Percentiles rank a stretch among this genome's conserved stretches.
Conservation (phyloP, 176 grass and related monocot genomes). For the Bolboschoenus planiculmis region DNA sequence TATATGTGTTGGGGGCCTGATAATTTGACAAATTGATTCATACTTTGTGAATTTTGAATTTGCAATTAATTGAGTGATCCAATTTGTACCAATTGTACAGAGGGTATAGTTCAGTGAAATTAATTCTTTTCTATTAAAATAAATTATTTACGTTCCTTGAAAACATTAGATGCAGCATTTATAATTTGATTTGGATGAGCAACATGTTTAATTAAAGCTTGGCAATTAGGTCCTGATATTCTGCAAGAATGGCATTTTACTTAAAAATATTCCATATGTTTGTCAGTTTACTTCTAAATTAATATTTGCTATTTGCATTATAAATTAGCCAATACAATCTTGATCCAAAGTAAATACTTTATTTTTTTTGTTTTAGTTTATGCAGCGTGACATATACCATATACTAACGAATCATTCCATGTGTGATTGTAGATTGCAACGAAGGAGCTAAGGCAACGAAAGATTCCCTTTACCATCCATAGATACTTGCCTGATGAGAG, state of each 20-base stretch:
- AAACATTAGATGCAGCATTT: background rate
- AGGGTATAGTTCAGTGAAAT: background rate
- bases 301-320: background rate
- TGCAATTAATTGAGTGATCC: background rate
- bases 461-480: slow-evolving; percentile 88
- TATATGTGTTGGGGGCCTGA: background rate
- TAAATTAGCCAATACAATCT: background rate
- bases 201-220: background rate
- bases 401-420: background rate
- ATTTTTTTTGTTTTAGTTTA: background rate
- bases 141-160: background rate
- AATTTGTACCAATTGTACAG: background rate
- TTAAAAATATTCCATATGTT: background rate
- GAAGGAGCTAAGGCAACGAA: slow-evolving; percentile 70
- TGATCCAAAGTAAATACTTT: background rate
- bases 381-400: background rate
- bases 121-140: background rate
- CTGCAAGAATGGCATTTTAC: background rate
- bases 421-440: slow-evolving; percentile 57
- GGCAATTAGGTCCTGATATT: background rate
- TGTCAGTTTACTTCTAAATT: background rate
- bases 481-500: slow-evolving; percentile 86
- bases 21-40: background rate
- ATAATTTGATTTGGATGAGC: background rate
- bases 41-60: background rate